Conservation (phyloP, 495 filamentous ascomycete species). For the Neurospora sp. region DNA sequence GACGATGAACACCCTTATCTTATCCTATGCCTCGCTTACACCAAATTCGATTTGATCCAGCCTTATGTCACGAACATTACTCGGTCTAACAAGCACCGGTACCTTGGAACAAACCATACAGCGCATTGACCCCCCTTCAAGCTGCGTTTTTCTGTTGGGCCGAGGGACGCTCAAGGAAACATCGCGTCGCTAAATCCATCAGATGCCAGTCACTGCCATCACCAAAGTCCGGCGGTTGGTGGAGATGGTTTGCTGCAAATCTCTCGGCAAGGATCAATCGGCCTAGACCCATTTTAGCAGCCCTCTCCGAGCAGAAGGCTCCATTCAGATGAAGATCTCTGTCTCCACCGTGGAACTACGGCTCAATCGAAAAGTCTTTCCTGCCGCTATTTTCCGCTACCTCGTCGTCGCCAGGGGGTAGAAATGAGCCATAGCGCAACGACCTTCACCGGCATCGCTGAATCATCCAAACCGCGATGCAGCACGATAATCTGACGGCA, state of each 20-base stretch:
- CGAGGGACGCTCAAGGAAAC: background rate
- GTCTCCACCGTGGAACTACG: constrained; percentile 18
- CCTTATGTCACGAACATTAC: background rate
- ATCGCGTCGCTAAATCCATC: background rate
- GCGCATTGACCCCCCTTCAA: background rate
- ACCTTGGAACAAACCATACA: background rate
- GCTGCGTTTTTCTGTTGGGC: background rate
- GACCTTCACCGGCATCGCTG: constrained; percentile 12
- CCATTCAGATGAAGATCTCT: constrained; percentile 29
- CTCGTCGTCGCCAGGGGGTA: constrained; percentile 5
- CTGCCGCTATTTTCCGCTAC: constrained; percentile 17
- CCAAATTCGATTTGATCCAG: background rate
- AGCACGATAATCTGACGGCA: constrained; percentile 15
- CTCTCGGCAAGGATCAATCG: constrained; percentile 16
- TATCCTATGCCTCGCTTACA: background rate
- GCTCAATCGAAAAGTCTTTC: constrained; percentile 16
- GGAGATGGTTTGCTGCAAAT: constrained; percentile 12
- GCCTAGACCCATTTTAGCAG: constrained; percentile 30
- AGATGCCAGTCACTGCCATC: background rate
- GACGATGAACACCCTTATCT: background rate
- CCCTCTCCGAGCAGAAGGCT: constrained; percentile 26
- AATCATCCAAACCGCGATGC: constrained; percentile 17
- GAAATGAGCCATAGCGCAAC: background rate
- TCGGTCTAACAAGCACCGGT: background rate
- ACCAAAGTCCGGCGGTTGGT: constrained; percentile 3